A percentile compares a stretch with the other conserved stretches of the same genome.
Conservation (phyloP, 148 eudicot genomes). For the Persicaria tinctoria region DNA sequence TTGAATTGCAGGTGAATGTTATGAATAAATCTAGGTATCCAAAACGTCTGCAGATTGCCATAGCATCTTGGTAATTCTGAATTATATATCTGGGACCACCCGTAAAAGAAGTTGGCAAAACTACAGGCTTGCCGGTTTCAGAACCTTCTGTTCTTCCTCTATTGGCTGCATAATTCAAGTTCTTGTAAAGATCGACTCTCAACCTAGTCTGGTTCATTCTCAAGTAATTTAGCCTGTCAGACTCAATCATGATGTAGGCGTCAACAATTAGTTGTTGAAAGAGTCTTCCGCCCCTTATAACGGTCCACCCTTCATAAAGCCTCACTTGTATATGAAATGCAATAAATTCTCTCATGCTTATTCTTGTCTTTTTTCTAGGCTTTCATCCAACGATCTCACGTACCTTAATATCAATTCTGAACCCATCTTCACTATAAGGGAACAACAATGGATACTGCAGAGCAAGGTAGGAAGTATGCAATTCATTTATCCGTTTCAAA, state of each 20-base stretch:
- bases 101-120: conserved; percentile 18
- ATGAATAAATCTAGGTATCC: conserved; percentile 18
- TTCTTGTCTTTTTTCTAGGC: background rate
- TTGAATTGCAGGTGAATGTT: conserved; percentile 21
- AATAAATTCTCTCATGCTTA: conserved; percentile 2
- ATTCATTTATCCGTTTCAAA: background rate
- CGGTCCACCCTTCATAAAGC: background rate
- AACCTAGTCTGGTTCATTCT: background rate
- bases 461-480: background rate
- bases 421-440: conserved; percentile 19
- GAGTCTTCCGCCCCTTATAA: background rate
- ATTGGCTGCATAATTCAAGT: background rate
- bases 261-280: background rate
- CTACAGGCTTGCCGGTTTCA: background rate
- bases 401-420: background rate
- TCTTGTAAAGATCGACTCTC: background rate
- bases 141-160: conserved; percentile 4
- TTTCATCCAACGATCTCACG: background rate
- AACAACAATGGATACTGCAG: conserved; percentile 15
- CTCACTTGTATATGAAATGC: conserved; percentile 9
- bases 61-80: conserved; percentile 25
- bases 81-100: conserved; percentile 20
- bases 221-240: background rate
- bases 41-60: conserved; percentile 15
- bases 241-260: background rate